Conservation (phyloP, 352 stramenopile genomes). For the Pythium sukuiense region DNA sequence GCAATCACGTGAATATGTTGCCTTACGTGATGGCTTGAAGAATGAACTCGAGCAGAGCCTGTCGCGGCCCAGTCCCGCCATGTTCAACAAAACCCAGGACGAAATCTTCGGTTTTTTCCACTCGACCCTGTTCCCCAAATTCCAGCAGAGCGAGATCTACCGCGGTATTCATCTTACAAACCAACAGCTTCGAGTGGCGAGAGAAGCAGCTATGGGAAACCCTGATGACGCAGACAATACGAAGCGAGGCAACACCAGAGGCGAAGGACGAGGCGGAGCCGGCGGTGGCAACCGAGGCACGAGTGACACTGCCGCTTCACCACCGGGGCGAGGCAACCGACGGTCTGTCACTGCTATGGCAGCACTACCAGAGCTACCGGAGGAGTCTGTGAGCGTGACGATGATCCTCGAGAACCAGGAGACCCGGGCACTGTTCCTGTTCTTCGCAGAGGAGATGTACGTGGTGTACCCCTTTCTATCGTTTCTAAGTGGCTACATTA, state of each 20-base stretch:
- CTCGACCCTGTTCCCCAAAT: slow-evolving; percentile 69
- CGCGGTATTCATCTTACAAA: slow-evolving; percentile 50
- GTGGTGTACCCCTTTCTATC: slow-evolving; percentile 17
- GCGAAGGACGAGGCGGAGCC: background rate
- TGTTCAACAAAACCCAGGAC: slow-evolving; percentile 72
- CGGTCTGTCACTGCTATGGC: background rate
- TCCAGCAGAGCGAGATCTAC: slow-evolving; percentile 72
- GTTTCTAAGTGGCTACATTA: slow-evolving; percentile 1
- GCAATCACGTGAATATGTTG: slow-evolving; percentile 57
- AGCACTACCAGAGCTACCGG: slow-evolving; percentile 23
- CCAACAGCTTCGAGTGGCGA: slow-evolving; percentile 13
- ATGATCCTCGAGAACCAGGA: slow-evolving; percentile 67
- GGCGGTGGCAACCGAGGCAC: background rate
- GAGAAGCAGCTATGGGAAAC: slow-evolving; percentile 11
- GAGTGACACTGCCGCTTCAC: background rate
- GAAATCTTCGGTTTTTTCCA: slow-evolving; percentile 70
- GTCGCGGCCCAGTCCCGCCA: slow-evolving; percentile 45
- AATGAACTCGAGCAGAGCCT: slow-evolving; percentile 41
- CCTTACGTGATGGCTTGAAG: slow-evolving; percentile 31
- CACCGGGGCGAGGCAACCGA: background rate
- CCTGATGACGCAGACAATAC: background rate
- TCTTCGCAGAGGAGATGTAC: slow-evolving; percentile 82
- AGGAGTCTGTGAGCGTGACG: slow-evolving; percentile 46
- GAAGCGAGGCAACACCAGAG: background rate
- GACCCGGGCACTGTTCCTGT: slow-evolving; percentile 63